Base-by-base conservation (phyloP, 2,329 filamentous ascomycete species). In the Fusarium nodosum region DNA sequence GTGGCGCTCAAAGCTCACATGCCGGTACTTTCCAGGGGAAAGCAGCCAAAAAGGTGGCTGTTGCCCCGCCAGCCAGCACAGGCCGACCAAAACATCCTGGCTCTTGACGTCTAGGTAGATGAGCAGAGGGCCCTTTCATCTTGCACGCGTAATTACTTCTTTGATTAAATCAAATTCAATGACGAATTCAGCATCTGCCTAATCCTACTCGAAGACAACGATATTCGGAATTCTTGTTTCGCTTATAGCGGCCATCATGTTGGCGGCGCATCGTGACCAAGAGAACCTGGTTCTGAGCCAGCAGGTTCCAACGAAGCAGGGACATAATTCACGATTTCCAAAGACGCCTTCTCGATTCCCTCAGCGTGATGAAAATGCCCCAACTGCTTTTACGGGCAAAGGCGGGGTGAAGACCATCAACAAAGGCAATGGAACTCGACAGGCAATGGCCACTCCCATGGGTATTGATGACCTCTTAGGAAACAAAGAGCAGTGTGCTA, bases 331-430 rank as follows among this genome's bases (percentile, higher is more conserved):
- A 61, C 89, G 89, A 76, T 90, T 86, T 69, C 90, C 92, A 11
- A 97, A 97, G 81, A 97, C 94, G 7, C 94, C 94, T 0, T 88
- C 94, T 77, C 92, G 90, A 75, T 81, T 93, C 50, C 87, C 90
- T 10, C 84, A 93, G 66, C 93, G 97, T 72, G 93, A 97, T 74
- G 95, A 97, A 80, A 97, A 97, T 80, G 88, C 86, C 5, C 69
- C 75, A 8, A 74, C 68, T 11, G 72, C 65, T n/a, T 83, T 87
- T 11, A 73, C 72, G 7, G 76, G 74, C 31, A 82, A 81, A 65
- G 87, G 83, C 30, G 86, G 83, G 38, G 86, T 59, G 20, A 69
- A 87, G 75, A 83, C 83, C 24, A 77, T 82, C 56, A 79, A 80
- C 50, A 89, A 88, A 75, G 77, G 77, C n/a, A 72, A 75, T 28